phyloP scores from a whole-genome alignment of 2,329 filamentous ascomycete species.

The Ascochyta pisi region DNA sequence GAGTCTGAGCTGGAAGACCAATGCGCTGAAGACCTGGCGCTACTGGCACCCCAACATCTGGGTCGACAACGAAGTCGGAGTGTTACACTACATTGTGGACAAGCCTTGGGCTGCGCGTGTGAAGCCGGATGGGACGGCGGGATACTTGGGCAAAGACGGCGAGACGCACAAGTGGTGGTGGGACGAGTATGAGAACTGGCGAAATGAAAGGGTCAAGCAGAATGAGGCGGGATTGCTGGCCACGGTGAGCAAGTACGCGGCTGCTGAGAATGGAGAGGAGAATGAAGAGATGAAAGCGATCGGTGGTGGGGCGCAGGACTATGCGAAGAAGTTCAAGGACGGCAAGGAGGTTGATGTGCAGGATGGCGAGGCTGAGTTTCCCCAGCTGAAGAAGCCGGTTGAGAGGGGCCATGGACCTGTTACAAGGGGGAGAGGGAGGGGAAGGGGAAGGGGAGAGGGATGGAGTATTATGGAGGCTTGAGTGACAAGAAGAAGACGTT shows the following conservation, averaged over 20 bases:
- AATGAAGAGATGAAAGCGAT: conserved; percentile 41
- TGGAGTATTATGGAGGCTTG: conserved; percentile 31
- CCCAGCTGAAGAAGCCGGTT: conserved; percentile 17
- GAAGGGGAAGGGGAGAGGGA: conserved; percentile 20
- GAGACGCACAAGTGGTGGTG: conserved; percentile 63
- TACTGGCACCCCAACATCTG: conserved; percentile 62
- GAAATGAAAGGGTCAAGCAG: conserved; percentile 29
- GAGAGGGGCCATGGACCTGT: conserved; percentile 42
- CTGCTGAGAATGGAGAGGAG: conserved; percentile 26
- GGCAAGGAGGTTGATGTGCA: conserved; percentile 13
- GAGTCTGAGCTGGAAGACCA: conserved; percentile 58
- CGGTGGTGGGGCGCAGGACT: conserved; percentile 42
- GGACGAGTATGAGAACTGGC: conserved; percentile 55
- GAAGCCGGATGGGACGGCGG: conserved; percentile 51
- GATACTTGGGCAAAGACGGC: conserved; percentile 59
- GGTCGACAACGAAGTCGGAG: conserved; percentile 57
- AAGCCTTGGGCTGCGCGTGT: conserved; percentile 61
- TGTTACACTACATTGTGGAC: conserved; percentile 63
- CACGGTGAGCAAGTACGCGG: conserved; percentile 33
- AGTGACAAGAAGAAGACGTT: neutral
- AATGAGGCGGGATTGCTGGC: conserved; percentile 29
- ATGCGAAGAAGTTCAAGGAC: conserved; percentile 37
- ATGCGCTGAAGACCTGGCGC: conserved; percentile 62
- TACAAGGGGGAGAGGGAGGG: conserved; percentile 21
- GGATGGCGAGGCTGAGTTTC: conserved; percentile 5